Conservation (phyloP, 108 stramenopile species). For the Cyclotella kingstonii region DNA sequence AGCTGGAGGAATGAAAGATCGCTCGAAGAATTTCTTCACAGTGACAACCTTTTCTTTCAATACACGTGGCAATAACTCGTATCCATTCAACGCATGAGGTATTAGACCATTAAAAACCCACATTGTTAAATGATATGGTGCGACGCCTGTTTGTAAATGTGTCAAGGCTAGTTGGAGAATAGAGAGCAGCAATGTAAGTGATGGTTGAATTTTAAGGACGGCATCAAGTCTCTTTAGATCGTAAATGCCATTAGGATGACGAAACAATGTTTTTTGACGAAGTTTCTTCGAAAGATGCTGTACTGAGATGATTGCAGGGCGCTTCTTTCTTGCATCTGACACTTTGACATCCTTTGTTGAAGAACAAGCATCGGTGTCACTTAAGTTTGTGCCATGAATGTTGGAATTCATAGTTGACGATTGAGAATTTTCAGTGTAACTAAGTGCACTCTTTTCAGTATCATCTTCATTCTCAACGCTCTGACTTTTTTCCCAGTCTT, state of each 20-base stretch:
- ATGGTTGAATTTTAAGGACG: slow-evolving; percentile 48
- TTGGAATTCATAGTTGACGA: no score
- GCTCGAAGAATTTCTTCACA: slow-evolving; percentile 41
- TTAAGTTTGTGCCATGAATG: no score
- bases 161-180: slow-evolving; percentile 55
- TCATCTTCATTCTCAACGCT: slow-evolving; percentile 1
- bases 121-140: slow-evolving; percentile 37
- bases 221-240: slow-evolving; percentile 47
- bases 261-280: not conserved
- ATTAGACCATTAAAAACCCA: slow-evolving; percentile 64
- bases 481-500: no score
- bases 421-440: slow-evolving; percentile 14
- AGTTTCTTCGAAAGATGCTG: not conserved
- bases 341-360: no score
- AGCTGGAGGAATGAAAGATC: slow-evolving; percentile 29
- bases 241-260: slow-evolving; percentile 25
- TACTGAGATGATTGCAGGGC: no score
- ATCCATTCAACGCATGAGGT: slow-evolving; percentile 59
- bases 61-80: slow-evolving; percentile 32
- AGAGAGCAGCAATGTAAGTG: slow-evolving; percentile 44
- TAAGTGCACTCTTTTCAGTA: slow-evolving; percentile 5
- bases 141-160: slow-evolving; percentile 47
- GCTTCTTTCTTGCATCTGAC: no score
- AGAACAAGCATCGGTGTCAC: no score
- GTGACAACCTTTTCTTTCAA: slow-evolving; percentile 34